phyloP scores from a whole-genome alignment of 345 rosid genomes.

The Salix udensis region DNA sequence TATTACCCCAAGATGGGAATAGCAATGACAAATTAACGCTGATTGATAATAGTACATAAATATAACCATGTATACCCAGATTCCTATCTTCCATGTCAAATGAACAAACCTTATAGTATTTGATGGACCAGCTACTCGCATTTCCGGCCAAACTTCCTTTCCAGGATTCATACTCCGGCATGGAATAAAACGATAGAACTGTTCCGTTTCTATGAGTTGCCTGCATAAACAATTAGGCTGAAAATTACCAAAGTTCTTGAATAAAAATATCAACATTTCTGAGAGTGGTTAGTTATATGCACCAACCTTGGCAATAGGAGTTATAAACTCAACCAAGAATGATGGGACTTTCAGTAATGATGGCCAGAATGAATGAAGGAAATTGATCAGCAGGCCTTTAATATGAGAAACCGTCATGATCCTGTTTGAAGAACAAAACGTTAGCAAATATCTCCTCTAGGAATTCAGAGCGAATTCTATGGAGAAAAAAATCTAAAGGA shows the following conservation, averaged over 20 bases:
- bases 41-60: background rate
- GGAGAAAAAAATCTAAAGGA: background rate
- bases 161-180: constrained; percentile 93
- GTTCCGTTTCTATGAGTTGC: constrained; percentile 55
- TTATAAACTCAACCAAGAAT: constrained; percentile 87
- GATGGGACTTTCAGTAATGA: constrained; percentile 77
- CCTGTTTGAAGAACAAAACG: constrained; percentile 46
- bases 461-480: background rate
- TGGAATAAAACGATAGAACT: constrained; percentile 65
- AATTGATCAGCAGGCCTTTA: constrained; percentile 87
- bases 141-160: constrained; percentile 61
- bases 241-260: background rate
- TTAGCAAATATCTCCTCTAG: background rate
- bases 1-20: background rate
- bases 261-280: background rate
- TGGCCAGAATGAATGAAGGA: constrained; percentile 96
- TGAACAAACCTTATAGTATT: constrained; percentile 86
- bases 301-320: constrained; percentile 92
- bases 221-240: constrained; percentile 30
- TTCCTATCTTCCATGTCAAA: background rate
- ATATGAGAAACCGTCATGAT: constrained; percentile 98
- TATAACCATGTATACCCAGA: background rate
- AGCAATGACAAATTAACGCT: background rate
- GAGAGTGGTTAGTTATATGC: background rate
- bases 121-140: constrained; percentile 77